Percentiles rank a stretch among this genome's conserved stretches.
Evolutionary conservation across 2,329 filamentous ascomycete species (phyloP).

Genomic region (Cercospora janseana): DNA sequence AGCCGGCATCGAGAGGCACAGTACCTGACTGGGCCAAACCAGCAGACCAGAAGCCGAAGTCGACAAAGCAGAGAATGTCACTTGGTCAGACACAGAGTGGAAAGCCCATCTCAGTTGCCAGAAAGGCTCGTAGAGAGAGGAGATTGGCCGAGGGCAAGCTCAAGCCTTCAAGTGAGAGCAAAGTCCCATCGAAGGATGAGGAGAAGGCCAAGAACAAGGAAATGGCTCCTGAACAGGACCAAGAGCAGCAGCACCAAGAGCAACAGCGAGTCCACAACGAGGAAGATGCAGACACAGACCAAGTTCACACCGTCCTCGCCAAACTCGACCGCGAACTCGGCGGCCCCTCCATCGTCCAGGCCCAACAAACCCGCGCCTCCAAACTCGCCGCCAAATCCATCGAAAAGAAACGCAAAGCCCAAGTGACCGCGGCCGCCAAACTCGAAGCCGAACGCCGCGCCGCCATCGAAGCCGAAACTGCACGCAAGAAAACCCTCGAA

Average conservation of each 20-base stretch:
- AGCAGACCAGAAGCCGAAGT: conserved; percentile 1
- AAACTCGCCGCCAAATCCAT: conserved; percentile 10
- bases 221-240: background rate
- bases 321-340: conserved; percentile 28
- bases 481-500: conserved; percentile 38
- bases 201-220: background rate
- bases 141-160: conserved; percentile 2
- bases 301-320: conserved; percentile 21
- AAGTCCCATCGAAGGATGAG: background rate
- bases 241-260: background rate
- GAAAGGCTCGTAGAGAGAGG: conserved; percentile 6
- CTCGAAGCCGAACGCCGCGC: conserved; percentile 9
- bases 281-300: conserved; percentile 10
- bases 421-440: conserved; percentile 12
- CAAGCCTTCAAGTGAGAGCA: background rate
- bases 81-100: background rate
- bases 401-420: conserved; percentile 14
- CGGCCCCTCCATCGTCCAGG: conserved; percentile 14
- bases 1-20: too few relatives aligned
- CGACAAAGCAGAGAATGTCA: background rate
- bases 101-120: background rate
- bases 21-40: conserved; percentile 10
- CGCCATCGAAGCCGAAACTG: background rate
- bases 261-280: background rate
- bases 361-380: conserved; percentile 7